Base-by-base conservation (phyloP, 1,139 yeast species). In the Diutina pseudorugosa region DNA sequence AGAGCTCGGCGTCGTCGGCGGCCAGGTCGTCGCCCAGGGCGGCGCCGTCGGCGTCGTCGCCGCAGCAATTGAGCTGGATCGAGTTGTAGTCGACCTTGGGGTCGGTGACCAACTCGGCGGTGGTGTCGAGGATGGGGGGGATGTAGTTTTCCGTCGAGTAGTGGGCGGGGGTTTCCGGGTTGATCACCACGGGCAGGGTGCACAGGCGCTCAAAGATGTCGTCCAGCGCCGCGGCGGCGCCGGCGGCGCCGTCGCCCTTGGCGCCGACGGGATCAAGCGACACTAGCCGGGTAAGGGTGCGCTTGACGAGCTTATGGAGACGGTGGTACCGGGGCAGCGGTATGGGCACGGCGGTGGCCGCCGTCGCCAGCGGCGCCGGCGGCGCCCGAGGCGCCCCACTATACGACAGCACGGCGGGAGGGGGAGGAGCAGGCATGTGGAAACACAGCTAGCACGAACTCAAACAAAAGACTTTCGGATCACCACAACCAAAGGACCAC, bases 41-140 rank as follows among this genome's bases (percentile, higher is more conserved):
- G 12, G 16, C 21, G 30, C 16, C 33, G 16, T 43, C 47, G 20
- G 19, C 42, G 25, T 16, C 33, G 16, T n/a, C 49, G 14, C 40
- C 40, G 16, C 49, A 45, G 27, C 49, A 45, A 12, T 45, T 45
- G n/a, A 45, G 40, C 27, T 45, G 49, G 49, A 45, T 45, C 12
- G 12, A 19, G 5, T 45, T 21, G 27, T 45, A 45, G 47, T 64
- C 61, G 20, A 68, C 69, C 50, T 63, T 60, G 14, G 72, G 72
- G 52, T 68, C 61, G 36, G 61, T 58, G 25, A 67, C 54, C 45
- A 67, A 62, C 53, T 67, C 71, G 1, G 71, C 60, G 20, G 71
- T 65, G 20, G 68, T 60, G 54, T 68, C 72, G 51, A 68, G 58
- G 8, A 66, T 65, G 6, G 72, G 72, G 42, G 64, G 63, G 18